Evolutionary conservation across 1,284 basidiomycete genomes (phyloP).

Genomic region (Ceratorhiza oryzae-sativae): DNA sequence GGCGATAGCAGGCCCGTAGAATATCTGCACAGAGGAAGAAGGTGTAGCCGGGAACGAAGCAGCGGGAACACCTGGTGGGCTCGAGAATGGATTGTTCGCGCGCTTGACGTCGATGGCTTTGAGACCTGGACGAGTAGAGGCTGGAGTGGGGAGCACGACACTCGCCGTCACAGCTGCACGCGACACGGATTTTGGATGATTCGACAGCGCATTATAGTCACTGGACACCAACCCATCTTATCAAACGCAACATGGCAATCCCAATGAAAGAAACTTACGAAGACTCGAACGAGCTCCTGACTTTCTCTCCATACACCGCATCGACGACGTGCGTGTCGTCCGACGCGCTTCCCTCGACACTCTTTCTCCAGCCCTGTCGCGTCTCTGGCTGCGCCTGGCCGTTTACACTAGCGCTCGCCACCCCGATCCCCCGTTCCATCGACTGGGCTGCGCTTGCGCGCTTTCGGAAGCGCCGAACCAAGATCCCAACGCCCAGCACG

Average conservation of each 20-base stretch:
- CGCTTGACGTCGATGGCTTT: constrained; percentile 20
- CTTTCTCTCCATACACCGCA: constrained; percentile 22
- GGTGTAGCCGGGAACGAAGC: background rate
- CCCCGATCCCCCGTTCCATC: constrained; percentile 19
- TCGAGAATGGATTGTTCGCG: background rate
- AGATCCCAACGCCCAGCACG: background rate
- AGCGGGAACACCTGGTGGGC: background rate
- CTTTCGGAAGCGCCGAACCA: background rate
- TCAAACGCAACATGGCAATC: background rate
- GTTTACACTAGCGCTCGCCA: background rate
- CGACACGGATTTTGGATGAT: background rate
- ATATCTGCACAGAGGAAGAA: constrained; percentile 11
- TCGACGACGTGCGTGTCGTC: constrained; percentile 33
- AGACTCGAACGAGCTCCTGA: constrained; percentile 7
- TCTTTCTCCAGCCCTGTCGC: background rate
- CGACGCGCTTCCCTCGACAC: constrained; percentile 5
- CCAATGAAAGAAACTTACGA: background rate
- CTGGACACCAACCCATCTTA: background rate
- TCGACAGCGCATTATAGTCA: constrained; percentile 15
- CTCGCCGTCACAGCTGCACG: constrained; percentile 10
- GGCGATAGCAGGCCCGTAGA: constrained; percentile 27
- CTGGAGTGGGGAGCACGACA: background rate
- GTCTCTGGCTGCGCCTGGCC: background rate
- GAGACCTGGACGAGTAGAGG: background rate
- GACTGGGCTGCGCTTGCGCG: background rate